A percentile compares a stretch with the other conserved stretches of the same genome.
Conservation (phyloP, 176 grass and related monocot species). For the Panicum miliaceum region DNA sequence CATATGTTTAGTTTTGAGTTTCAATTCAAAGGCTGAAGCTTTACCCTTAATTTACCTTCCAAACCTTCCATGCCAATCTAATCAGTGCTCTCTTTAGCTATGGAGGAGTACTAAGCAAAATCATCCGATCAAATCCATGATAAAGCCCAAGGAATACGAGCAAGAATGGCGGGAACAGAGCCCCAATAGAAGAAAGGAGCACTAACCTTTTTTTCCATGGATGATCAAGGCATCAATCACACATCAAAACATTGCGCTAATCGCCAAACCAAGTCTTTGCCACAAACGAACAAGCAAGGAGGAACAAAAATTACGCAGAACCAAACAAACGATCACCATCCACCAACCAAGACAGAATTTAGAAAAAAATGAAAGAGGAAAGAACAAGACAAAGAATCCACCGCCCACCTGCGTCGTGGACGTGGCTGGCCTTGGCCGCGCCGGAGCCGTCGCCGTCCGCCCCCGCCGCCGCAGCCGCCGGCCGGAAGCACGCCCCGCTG, state of each 20-base stretch:
- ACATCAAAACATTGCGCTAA: background rate
- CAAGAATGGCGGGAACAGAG: background rate
- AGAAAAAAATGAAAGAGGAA: background rate
- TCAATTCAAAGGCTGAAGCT: background rate
- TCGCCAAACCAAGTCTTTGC: slow-evolving; percentile 22
- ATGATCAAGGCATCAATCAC: slow-evolving; percentile 12
- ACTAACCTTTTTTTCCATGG: too few relatives aligned
- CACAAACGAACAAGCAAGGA: slow-evolving; percentile 38
- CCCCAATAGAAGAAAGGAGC: background rate
- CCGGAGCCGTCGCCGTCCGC: slow-evolving; percentile 7
- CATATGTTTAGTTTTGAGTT: background rate
- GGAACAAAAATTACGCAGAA: slow-evolving; percentile 27
- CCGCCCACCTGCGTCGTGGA: slow-evolving; percentile 75
- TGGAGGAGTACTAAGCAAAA: background rate
- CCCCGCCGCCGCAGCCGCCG: background rate
- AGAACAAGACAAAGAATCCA: background rate
- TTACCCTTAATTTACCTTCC: background rate
- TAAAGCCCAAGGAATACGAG: background rate
- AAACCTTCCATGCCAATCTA: background rate
- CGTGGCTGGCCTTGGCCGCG: slow-evolving; percentile 69
- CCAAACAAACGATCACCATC: slow-evolving; percentile 31
- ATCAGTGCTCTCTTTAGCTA: background rate
- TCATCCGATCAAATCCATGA: slow-evolving; percentile 7
- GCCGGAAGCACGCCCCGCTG: slow-evolving; percentile 58
- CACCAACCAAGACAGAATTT: slow-evolving; percentile 26